phyloP scores from a whole-genome alignment of 495 filamentous ascomycete genomes.

The Xylaria scruposa region DNA sequence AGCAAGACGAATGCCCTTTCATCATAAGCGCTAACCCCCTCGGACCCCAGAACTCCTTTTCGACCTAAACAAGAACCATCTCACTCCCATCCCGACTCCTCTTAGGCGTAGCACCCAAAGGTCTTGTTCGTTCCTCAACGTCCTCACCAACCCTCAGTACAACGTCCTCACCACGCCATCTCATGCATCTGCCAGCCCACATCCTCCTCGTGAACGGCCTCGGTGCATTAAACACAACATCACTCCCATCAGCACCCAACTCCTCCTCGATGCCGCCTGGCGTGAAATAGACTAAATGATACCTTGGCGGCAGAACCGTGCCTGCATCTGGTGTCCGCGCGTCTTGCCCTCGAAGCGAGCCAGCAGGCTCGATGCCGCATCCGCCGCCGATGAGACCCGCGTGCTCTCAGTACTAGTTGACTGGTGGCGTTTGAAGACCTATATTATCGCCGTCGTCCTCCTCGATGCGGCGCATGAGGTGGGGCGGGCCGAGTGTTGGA shows the following conservation, averaged over 20 bases:
- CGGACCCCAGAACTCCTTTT: constrained; percentile 63
- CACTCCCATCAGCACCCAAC: constrained; percentile 66
- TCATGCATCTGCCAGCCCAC: constrained; percentile 70
- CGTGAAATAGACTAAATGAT: constrained; percentile 69
- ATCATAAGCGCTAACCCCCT: constrained; percentile 61
- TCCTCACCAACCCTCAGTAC: not conserved
- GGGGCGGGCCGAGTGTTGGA: not conserved
- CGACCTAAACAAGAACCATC: constrained; percentile 70
- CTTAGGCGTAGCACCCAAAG: constrained; percentile 52
- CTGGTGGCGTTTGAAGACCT: not conserved
- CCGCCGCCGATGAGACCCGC: not conserved
- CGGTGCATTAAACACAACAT: constrained; percentile 63
- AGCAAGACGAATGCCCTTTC: constrained; percentile 44
- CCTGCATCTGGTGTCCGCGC: constrained; percentile 28
- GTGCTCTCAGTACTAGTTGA: not conserved
- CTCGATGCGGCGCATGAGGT: not conserved
- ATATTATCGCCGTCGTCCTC: not conserved
- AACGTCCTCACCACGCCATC: constrained; percentile 61
- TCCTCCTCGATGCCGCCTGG: constrained; percentile 56
- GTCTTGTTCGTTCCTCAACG: not conserved
- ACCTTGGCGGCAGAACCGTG: constrained; percentile 60
- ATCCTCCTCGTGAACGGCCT: constrained; percentile 68
- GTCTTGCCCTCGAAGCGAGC: not conserved
- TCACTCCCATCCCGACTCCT: too few species aligned
- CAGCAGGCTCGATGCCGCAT: not conserved